Evolutionary conservation across 352 stramenopile species (phyloP), one percentile per base, ranked within the genome.

Genomic region (Pythium aquatile): DNA sequence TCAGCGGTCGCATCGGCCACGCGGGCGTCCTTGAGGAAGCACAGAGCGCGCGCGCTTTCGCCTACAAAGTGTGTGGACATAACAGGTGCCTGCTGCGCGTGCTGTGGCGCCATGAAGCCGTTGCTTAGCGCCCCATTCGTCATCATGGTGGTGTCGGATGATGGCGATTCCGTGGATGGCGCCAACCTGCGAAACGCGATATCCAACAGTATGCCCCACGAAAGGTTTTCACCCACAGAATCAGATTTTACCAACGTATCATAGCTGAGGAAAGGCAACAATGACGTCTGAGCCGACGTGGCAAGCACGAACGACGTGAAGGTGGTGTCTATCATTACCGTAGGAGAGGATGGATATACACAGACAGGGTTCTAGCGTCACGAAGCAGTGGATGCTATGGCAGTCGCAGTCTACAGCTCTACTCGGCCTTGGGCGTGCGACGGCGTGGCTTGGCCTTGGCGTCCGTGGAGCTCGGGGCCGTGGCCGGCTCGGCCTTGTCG

Each of bases 361-460:
- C 20, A 40, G 20, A 42, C 10, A 39, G 16, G 28, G 3, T 20
- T n/a, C 26, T 33, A 17, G 20, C 37, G 16, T 32, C 7, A 5
- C 42, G 49, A 7, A 56, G 30, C 17, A 29, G 30, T 30, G 40
- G 1, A 7, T 9, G 44, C 44, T 29, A 6, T 1, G 17, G 17
- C 20, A 52, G 35, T 39, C 20, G 39, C 39, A 24, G 6, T 17
- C 6, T 20, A 29, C 13, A 10, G 28, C 2, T 11, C 46, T 83
- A 90, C 63, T 91, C 80, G 57, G 76, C 80, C 73, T 90, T 88
- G 33, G 83, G 83, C 1, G 83, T 74, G 62, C 80, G 83, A 56
- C 83, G 83, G 54, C 80, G 63, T 32, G 58, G 81, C 65, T 83
- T 77, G 47, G 69, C 61, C 58, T 87, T 88, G 55, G 53, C 65